Evolutionary conservation across 1,139 yeast genomes (phyloP).

Genomic region (Kazachstania sp.): DNA sequence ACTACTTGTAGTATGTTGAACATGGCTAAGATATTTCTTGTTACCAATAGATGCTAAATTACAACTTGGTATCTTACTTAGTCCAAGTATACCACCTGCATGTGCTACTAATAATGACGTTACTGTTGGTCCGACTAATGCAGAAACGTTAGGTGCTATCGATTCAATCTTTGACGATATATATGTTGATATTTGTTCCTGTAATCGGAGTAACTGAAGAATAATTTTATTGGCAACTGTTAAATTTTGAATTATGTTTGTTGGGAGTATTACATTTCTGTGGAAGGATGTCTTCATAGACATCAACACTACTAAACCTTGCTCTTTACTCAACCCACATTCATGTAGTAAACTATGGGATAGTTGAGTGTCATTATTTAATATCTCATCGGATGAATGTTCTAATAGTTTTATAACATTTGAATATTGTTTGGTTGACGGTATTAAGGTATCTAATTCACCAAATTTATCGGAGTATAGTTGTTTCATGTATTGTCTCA

Average conservation of each 20-base stretch:
- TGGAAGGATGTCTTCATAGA: conserved; percentile 48
- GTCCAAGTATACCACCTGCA: conserved; percentile 61
- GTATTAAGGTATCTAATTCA: conserved; percentile 57
- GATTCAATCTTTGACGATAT: conserved; percentile 46
- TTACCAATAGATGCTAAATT: conserved; percentile 76
- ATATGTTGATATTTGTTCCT: conserved; percentile 41
- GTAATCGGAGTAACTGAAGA: conserved; percentile 40
- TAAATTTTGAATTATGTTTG: conserved; percentile 4
- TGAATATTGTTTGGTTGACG: conserved; percentile 60
- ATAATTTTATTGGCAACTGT: conserved; percentile 46
- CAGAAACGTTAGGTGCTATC: conserved; percentile 74
- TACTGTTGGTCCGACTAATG: conserved; percentile 61
- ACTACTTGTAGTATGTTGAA: conserved; percentile 36
- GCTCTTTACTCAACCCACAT: conserved; percentile 39
- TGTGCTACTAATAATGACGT: conserved; percentile 68
- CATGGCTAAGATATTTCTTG: conserved; percentile 39
- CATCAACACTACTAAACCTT: conserved; percentile 64
- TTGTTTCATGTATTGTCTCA: conserved; percentile 45
- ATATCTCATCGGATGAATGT: conserved; percentile 35
- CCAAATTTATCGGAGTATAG: conserved; percentile 58
- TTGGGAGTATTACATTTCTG: conserved; percentile 25
- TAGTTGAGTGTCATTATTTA: conserved; percentile 22
- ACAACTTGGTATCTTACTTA: conserved; percentile 72
- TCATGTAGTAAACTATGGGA: conserved; percentile 31
- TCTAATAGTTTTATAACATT: conserved; percentile 45